Base-by-base conservation (phyloP, 441 rosid genomes). In the Kokia cookei region DNA sequence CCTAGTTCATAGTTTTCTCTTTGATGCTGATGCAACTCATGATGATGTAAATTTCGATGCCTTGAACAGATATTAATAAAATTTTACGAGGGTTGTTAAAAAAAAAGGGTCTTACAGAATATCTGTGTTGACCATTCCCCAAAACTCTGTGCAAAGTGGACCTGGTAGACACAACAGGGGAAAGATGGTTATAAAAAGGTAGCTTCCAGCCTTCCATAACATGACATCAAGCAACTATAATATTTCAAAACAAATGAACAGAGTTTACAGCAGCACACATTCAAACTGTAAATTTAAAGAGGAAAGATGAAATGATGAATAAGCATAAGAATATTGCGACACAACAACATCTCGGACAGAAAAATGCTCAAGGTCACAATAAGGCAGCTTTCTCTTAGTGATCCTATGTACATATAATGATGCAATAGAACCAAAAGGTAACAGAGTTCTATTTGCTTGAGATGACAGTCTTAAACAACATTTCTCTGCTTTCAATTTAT, bases 121-220 rank as follows among this genome's bases (percentile, higher is more conserved):
- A 91, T 88, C 99, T 84, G 50, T 86, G 93, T 64, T 86, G 91
- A 57, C 95, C 97, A 12, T 86, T 86, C 72, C 94, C 96, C 68
- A 95, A 78, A 74, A 96, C 98, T 78, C 99, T 83, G 79, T 96
- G 99, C 76, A 96, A 77, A 1, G 98, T 93, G 53, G 99, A 95
- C 85, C 99, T 95, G 90, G 17, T 17, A 72, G 3, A 64, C 63
- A 76, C 10, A 57, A 37, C 15, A 24, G 35, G 40, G 42, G n/a
- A 35, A 69, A 59, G 63, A 27, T 59, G 15, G 40, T 59, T 11
- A 58, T 58, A 12, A 58, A 58, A 58, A n/a, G 55, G 55, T 51
- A 6, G 55, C 55, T 51, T 51, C 55, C 22, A n/a, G 22, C 55
- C 55, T 51, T n/a, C 11, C 22, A 53, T n/a, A 53, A 17, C 22